Percentiles rank a stretch among this genome's conserved stretches.
These are phyloP conservation scores for Tuber microsphaerosporum DNA, from an alignment of 495 filamentous ascomycete species.

Conservation along the genomic window DNA sequence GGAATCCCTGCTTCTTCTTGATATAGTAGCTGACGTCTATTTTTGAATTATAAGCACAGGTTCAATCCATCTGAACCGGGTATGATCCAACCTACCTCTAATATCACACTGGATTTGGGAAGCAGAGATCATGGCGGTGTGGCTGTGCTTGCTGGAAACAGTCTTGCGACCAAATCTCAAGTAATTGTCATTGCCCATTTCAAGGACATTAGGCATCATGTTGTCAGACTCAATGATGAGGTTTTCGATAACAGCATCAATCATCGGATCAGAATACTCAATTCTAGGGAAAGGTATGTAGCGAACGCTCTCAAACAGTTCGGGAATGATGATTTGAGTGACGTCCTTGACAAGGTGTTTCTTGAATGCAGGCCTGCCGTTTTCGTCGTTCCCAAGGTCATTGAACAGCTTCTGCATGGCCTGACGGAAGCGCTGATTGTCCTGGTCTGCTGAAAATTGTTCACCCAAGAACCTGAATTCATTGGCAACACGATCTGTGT, in stretches of 20 bases:
- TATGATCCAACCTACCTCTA: slow-evolving; percentile 40
- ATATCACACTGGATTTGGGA: slow-evolving; percentile 86
- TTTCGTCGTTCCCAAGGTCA: slow-evolving; percentile 75
- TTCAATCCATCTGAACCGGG: slow-evolving; percentile 32
- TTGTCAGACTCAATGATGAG: slow-evolving; percentile 93
- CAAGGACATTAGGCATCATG: slow-evolving; percentile 88
- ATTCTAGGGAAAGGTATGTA: slow-evolving; percentile 93
- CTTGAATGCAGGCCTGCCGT: slow-evolving; percentile 84
- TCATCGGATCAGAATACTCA: slow-evolving; percentile 76
- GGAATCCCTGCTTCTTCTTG: slow-evolving; percentile 93
- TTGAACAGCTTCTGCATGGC: slow-evolving; percentile 78
- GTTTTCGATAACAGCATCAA: slow-evolving; percentile 89
- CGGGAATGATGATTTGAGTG: slow-evolving; percentile 76
- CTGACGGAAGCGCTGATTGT: slow-evolving; percentile 70
- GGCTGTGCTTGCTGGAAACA: slow-evolving; percentile 67
- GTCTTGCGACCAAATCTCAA: slow-evolving; percentile 90
- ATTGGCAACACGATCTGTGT: slow-evolving; percentile 80
- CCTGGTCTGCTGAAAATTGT: slow-evolving; percentile 80
- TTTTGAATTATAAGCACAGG: neutral
- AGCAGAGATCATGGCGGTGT: slow-evolving; percentile 73
- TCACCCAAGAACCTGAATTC: slow-evolving; percentile 82
- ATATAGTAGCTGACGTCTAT: slow-evolving; percentile 87
- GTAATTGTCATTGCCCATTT: slow-evolving; percentile 88
- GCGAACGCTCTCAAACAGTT: slow-evolving; percentile 73
- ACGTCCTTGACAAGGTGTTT: slow-evolving; percentile 83